Evolutionary conservation across 805 yeast genomes (phyloP).

Genomic region (Cyberlindnera mrakii): DNA sequence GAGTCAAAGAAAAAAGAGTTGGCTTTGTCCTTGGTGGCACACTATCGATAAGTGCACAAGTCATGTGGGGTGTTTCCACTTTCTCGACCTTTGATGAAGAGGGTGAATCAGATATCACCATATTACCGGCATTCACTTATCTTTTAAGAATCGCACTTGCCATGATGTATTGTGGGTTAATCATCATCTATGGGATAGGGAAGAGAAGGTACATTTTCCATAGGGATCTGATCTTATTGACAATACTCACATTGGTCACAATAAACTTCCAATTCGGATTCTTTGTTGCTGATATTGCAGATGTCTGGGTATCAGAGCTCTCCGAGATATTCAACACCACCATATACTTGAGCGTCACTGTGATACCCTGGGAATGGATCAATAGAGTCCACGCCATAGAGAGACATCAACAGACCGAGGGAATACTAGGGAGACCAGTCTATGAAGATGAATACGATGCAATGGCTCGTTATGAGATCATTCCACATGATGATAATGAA

Average conservation of each 20-base stretch:
- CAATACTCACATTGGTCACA: slow-evolving; percentile 47
- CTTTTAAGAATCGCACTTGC: slow-evolving; percentile 66
- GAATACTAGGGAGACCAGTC: slow-evolving; percentile 68
- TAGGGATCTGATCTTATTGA: slow-evolving; percentile 45
- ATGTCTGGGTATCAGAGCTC: slow-evolving; percentile 66
- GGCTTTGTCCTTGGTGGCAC: slow-evolving; percentile 53
- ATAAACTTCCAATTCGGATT: slow-evolving; percentile 60
- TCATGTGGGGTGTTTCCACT: slow-evolving; percentile 64
- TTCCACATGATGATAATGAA: slow-evolving; percentile 14
- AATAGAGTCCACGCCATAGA: slow-evolving; percentile 55
- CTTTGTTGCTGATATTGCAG: slow-evolving; percentile 71
- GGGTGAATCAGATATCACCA: slow-evolving; percentile 37
- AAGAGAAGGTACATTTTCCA: slow-evolving; percentile 48
- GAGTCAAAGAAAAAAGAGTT: slow-evolving; percentile 62
- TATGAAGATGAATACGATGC: slow-evolving; percentile 55
- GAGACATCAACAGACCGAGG: slow-evolving; percentile 57
- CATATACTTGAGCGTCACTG: slow-evolving; percentile 64
- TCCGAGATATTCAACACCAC: slow-evolving; percentile 71
- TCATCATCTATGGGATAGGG: slow-evolving; percentile 45
- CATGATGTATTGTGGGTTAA: slow-evolving; percentile 59
- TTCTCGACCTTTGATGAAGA: slow-evolving; percentile 29
- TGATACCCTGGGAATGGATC: slow-evolving; percentile 83
- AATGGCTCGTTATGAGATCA: slow-evolving; percentile 17
- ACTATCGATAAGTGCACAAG: slow-evolving; percentile 50
- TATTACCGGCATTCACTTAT: slow-evolving; percentile 69